These are phyloP conservation scores for Circinella umbellata DNA, from an alignment of 371 early-diverging fungal species.

Conservation along the genomic window DNA sequence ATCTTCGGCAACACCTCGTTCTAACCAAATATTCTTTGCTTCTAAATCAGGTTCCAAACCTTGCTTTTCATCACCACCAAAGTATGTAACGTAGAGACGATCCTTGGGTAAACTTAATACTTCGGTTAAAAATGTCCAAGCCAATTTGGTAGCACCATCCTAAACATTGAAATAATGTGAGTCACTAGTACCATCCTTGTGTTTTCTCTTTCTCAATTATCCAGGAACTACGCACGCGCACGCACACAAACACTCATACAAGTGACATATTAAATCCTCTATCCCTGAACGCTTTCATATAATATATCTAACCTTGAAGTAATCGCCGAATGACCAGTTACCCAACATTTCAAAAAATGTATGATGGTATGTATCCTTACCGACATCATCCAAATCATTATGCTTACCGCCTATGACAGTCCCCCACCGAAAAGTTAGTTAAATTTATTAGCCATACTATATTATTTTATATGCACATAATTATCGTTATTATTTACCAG, in stretches of 20 bases:
- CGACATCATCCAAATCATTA: conserved; percentile 99
- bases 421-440: too few relatives aligned
- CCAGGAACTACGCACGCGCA: too few relatives aligned
- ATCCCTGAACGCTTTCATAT: not conserved
- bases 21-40: conserved; percentile 93
- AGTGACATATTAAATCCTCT: not conserved
- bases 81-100: conserved; percentile 98
- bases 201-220: too few relatives aligned
- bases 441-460: too few relatives aligned
- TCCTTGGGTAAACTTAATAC: conserved; percentile 87
- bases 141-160: conserved; percentile 76
- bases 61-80: conserved; percentile 90
- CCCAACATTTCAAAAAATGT: conserved; percentile 99
- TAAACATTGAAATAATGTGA: conserved; percentile 5
- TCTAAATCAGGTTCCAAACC: conserved; percentile 92
- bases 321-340: conserved; percentile 99
- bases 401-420: conserved; percentile 95
- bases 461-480: not conserved
- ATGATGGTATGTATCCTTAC: conserved; percentile 99
- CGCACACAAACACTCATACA: not conserved
- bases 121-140: conserved; percentile 95
- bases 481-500: conserved; percentile 66
- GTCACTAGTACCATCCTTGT: not conserved
- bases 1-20: conserved; percentile 85
- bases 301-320: conserved; percentile 89